Percentiles rank a stretch among this genome's conserved stretches.
These are phyloP conservation scores for Claviceps sp. DNA, from an alignment of 2,329 filamentous ascomycete genomes.

Conservation along the genomic window DNA sequence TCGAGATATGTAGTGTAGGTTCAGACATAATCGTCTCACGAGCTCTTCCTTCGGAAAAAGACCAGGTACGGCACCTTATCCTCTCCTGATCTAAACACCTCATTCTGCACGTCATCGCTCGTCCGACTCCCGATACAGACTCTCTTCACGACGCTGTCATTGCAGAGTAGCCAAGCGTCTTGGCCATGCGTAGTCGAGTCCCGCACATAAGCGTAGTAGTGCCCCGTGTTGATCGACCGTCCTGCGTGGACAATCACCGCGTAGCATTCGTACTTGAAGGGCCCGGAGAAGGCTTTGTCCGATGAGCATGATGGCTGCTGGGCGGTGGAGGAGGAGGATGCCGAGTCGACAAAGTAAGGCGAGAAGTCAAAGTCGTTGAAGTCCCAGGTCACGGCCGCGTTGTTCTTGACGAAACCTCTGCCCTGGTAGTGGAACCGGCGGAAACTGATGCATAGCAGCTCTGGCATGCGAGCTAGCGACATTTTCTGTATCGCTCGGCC, in stretches of 20 bases:
- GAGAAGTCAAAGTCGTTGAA: constrained; percentile 51
- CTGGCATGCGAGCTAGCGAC: constrained; percentile 64
- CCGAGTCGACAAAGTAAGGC: constrained; percentile 26
- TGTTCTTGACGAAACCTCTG: constrained; percentile 45
- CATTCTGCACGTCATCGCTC: constrained; percentile 21
- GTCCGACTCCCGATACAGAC: constrained; percentile 28
- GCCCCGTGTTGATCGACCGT: constrained; percentile 52
- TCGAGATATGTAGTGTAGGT: neutral
- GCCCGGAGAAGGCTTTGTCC: constrained; percentile 31
- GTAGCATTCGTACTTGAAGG: constrained; percentile 74
- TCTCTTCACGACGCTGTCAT: constrained; percentile 29
- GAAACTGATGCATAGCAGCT: constrained; percentile 66
- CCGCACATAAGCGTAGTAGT: constrained; percentile 64
- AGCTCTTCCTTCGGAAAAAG: constrained; percentile 29
- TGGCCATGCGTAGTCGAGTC: constrained; percentile 35
- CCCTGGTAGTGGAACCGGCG: constrained; percentile 39
- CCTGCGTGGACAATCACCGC: constrained; percentile 72
- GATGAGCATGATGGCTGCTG: constrained; percentile 13
- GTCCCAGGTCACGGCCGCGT: constrained; percentile 62
- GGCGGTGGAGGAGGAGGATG: neutral
- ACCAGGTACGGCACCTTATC: constrained; percentile 33
- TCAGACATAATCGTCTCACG: neutral
- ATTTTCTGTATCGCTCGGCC: constrained; percentile 57
- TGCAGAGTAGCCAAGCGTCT: constrained; percentile 34
- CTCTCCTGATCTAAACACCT: constrained; percentile 24